Evolutionary conservation across 1,284 basidiomycete genomes (phyloP), one percentile per base, ranked within the genome.

Genomic region (Ceratobasidium sp.): DNA sequence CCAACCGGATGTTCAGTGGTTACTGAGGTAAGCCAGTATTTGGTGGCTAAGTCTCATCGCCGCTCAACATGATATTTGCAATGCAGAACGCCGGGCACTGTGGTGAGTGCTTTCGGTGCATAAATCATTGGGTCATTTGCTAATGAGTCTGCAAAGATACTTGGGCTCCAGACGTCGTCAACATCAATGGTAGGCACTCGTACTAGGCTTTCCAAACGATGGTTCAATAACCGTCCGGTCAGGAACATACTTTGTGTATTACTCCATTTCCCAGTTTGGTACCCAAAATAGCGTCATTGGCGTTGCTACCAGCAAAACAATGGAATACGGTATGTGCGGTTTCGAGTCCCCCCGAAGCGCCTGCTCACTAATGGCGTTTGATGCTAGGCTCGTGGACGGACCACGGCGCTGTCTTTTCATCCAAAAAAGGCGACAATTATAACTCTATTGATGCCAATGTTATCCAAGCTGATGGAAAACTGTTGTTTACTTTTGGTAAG

Each of bases 281-380:
- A 76, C 73, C 13, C 76, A 77, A 69, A 73, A 78, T 52, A 79
- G 78, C 20, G 76, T 72, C 13, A 79, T 79, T 67, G 78, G 78
- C 0, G 73, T 78, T 25, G 78, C 78, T 2, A 79, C 77, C 0
- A 77, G 76, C 68, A 49, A 57, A 7, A 74, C 77, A 8, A 77
- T 78, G 76, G 75, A 77, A 45, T 73, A 76, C 10, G 78, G 77
- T 13, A 31, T 12, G 64, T 29, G 13, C 31, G 20, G 22, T 52
- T 29, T 34, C 52, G 15, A 22, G 17, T 45, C 5, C 22, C 8
- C 40, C 13, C 17, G 10, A 8, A 53, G 25, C 17, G 10, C 31
- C 31, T 25, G 40, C 22, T 40, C 17, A 25, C 4, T n/a, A 17
- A 25, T 42, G 12, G n/a, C 22, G 17, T 8, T 29, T 10, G 20